phyloP scores from a whole-genome alignment of 768 basidiomycete genomes.

The Gloeostereum incarnatum region DNA sequence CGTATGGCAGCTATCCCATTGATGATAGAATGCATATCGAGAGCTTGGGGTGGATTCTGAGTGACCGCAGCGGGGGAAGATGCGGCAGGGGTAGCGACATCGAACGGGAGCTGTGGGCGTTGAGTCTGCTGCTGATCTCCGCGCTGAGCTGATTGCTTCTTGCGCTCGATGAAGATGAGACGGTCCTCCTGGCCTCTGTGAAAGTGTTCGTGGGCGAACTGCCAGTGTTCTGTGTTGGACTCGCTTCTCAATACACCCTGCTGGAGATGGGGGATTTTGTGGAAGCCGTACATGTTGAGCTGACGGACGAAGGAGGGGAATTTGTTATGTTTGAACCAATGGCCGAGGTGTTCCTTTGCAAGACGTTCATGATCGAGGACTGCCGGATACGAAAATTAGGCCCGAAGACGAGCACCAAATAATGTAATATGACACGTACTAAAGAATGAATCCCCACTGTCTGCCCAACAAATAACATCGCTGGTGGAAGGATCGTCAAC shows the following conservation, averaged over 20 bases:
- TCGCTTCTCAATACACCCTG: constrained; percentile 84
- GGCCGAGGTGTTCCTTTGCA: constrained; percentile 79
- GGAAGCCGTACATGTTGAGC: constrained; percentile 94
- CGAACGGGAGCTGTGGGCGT: no score
- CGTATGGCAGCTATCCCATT: constrained; percentile 82
- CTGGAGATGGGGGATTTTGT: constrained; percentile 92
- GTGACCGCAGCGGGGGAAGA: constrained; percentile 8
- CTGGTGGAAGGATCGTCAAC: constrained; percentile 80
- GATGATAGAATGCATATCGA: constrained; percentile 75
- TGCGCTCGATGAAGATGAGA: constrained; percentile 80
- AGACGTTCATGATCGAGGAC: constrained; percentile 91
- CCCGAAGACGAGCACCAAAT: not conserved
- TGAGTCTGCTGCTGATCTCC: constrained; percentile 20
- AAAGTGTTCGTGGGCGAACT: constrained; percentile 90
- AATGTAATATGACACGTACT: constrained; percentile 32
- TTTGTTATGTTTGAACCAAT: constrained; percentile 97
- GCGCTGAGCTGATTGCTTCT: constrained; percentile 48
- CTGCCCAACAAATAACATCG: constrained; percentile 87
- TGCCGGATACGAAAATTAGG: constrained; percentile 20
- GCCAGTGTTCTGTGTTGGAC: constrained; percentile 75
- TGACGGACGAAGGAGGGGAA: constrained; percentile 90
- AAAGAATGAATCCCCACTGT: constrained; percentile 86
- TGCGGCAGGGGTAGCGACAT: constrained; percentile 17
- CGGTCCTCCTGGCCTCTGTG: constrained; percentile 83
- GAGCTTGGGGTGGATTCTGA: constrained; percentile 37